Evolutionary conservation across 108 stramenopile genomes (phyloP).

Genomic region (Aurantiochytrium sp.): DNA sequence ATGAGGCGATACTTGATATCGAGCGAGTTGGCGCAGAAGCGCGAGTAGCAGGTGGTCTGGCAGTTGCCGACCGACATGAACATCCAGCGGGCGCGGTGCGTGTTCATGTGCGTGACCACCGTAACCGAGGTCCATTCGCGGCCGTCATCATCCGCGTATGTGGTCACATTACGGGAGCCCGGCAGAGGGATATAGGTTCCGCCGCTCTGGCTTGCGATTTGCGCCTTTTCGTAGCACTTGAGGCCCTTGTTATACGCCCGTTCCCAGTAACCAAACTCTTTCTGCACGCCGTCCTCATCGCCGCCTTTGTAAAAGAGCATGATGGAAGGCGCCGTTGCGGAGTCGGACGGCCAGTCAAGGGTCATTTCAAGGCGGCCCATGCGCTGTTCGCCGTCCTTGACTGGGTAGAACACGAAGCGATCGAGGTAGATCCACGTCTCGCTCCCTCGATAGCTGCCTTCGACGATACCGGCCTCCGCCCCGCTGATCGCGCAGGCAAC

Average conservation of each 20-base stretch:
- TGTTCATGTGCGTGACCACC: not conserved
- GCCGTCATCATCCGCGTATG: not conserved
- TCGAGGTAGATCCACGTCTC: constrained; percentile 25
- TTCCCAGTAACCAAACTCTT: not conserved
- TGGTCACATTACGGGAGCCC: not conserved
- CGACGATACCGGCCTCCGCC: not conserved
- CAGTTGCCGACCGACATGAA: constrained; percentile 6
- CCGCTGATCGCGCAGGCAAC: not conserved
- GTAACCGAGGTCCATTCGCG: not conserved
- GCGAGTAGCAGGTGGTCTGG: not conserved
- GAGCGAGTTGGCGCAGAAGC: not conserved
- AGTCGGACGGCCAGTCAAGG: not conserved
- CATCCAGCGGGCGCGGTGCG: not conserved
- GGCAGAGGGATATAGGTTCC: constrained; percentile 14
- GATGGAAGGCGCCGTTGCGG: not conserved
- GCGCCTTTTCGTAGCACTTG: not conserved
- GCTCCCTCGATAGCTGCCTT: not conserved
- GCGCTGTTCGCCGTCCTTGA: not conserved
- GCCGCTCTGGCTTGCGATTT: not conserved
- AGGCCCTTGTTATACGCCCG: not conserved
- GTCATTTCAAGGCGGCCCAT: not conserved
- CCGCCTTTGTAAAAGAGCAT: constrained; percentile 21
- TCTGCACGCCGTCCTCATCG: not conserved
- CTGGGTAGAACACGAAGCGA: not conserved
- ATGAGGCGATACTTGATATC: not conserved